Conservation (phyloP, 2,329 filamentous ascomycete species). For the Leptographium lundbergii region DNA sequence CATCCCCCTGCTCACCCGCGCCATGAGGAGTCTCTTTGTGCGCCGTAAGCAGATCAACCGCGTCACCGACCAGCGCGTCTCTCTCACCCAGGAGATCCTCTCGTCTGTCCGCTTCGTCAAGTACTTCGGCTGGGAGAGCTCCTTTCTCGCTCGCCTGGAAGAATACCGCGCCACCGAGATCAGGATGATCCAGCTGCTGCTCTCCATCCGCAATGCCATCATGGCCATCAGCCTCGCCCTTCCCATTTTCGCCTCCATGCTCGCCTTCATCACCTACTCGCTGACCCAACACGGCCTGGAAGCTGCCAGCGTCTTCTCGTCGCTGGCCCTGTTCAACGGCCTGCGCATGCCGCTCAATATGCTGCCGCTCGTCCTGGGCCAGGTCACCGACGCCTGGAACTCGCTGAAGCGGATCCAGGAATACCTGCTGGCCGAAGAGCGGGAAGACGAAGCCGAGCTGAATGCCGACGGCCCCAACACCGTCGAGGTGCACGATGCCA, state of each 20-base stretch:
- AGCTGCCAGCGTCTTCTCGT: constrained; percentile 79
- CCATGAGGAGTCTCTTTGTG: constrained; percentile 63
- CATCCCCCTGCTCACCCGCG: constrained; percentile 63
- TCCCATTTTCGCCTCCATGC: constrained; percentile 89
- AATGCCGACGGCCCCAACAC: constrained; percentile 50
- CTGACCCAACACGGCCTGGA: constrained; percentile 53
- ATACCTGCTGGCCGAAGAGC: constrained; percentile 77
- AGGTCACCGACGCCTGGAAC: constrained; percentile 79
- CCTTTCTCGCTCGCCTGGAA: constrained; percentile 66
- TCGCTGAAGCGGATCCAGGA: constrained; percentile 79
- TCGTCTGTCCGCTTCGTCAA: constrained; percentile 91
- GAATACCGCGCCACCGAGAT: constrained; percentile 69
- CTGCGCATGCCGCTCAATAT: constrained; percentile 83
- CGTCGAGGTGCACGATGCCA: constrained; percentile 57
- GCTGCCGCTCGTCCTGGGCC: constrained; percentile 75
- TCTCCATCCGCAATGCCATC: constrained; percentile 76
- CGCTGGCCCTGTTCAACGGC: constrained; percentile 84
- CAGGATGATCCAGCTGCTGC: constrained; percentile 65
- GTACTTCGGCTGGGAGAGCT: constrained; percentile 88
- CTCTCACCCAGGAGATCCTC: constrained; percentile 82
- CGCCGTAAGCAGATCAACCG: constrained; percentile 78
- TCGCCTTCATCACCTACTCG: constrained; percentile 78
- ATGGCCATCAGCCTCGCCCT: constrained; percentile 74
- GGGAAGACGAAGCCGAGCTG: constrained; percentile 52
- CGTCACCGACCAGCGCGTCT: constrained; percentile 83